phyloP scores from a whole-genome alignment of 164 flowering plant genomes.

The Kalanchoe fedtschenkoi region DNA sequence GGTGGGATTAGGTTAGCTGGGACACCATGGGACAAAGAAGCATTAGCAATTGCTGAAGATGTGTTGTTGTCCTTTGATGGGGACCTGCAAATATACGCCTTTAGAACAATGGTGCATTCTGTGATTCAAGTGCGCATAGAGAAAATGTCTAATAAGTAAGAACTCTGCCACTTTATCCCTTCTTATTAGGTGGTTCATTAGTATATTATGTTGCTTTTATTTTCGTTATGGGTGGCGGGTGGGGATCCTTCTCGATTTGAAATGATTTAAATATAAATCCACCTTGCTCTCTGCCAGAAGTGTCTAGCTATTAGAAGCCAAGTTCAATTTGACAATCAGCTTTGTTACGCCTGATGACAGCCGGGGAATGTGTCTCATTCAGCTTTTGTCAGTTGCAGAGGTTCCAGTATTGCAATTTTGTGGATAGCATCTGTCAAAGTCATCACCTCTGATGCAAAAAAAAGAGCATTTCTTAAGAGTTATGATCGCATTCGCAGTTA shows the following conservation, averaged over 20 bases:
- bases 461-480: too few relatives aligned
- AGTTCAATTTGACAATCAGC: neutral
- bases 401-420: neutral
- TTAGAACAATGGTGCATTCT: conserved; percentile 49
- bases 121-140: conserved; percentile 75
- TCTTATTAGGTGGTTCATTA: neutral
- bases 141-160: conserved; percentile 78
- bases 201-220: neutral
- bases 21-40: conserved; percentile 75
- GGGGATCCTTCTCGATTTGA: too few relatives aligned
- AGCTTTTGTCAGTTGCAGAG: neutral
- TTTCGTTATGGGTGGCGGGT: neutral
- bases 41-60: conserved; percentile 55
- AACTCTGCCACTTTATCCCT: neutral
- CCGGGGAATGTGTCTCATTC: neutral
- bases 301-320: neutral
- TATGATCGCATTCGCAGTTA: too few relatives aligned
- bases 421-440: neutral
- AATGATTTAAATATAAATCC: too few relatives aligned
- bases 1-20: conserved; percentile 82
- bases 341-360: neutral
- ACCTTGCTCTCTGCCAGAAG: neutral
- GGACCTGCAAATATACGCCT: conserved; percentile 61
- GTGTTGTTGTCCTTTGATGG: conserved; percentile 54
- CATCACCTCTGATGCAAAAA: too few relatives aligned